Evolutionary conservation across 192 early-diverging fungal genomes (phyloP).

Genomic region (Polychytrium aggregatum): DNA sequence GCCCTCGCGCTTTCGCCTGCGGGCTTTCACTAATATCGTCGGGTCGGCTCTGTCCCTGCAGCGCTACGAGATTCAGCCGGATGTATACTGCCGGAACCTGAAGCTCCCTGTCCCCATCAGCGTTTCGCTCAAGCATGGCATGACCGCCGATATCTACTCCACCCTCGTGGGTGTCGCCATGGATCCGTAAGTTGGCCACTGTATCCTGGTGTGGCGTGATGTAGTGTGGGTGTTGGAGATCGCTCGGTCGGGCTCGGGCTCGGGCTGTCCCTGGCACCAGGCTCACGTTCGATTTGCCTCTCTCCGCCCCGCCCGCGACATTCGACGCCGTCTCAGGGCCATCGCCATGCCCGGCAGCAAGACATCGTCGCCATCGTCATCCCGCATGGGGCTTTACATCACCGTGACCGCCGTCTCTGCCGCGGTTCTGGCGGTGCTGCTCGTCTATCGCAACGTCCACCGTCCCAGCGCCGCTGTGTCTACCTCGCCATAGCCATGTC

Average conservation of each 20-base stretch:
- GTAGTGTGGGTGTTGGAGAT: not conserved
- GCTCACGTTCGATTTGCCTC: not conserved
- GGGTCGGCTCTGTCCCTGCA: slow-evolving; percentile 13
- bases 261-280: not conserved
- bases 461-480: too few relatives aligned
- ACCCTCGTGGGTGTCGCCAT: slow-evolving; percentile 74
- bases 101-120: slow-evolving; percentile 80
- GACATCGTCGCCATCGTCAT: slow-evolving; percentile 7
- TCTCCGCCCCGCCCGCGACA: not conserved
- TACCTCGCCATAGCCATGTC: too few relatives aligned
- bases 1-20: too few relatives aligned
- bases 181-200: slow-evolving; percentile 61
- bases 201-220: not conserved
- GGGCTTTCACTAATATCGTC: not conserved
- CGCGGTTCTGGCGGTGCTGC: slow-evolving; percentile 14
- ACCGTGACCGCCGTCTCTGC: slow-evolving; percentile 22
- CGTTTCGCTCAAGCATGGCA: slow-evolving; percentile 72
- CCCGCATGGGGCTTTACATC: slow-evolving; percentile 4
- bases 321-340: slow-evolving; percentile 6
- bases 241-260: not conserved
- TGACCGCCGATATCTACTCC: slow-evolving; percentile 83
- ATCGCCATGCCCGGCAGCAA: slow-evolving; percentile 19
- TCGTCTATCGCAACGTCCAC: too few relatives aligned
- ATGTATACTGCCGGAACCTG: slow-evolving; percentile 82
- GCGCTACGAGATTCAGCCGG: slow-evolving; percentile 76